Evolutionary conservation across 345 rosid genomes (phyloP), one percentile per base, ranked within the genome.

Genomic region (Melaleuca alternifolia): DNA sequence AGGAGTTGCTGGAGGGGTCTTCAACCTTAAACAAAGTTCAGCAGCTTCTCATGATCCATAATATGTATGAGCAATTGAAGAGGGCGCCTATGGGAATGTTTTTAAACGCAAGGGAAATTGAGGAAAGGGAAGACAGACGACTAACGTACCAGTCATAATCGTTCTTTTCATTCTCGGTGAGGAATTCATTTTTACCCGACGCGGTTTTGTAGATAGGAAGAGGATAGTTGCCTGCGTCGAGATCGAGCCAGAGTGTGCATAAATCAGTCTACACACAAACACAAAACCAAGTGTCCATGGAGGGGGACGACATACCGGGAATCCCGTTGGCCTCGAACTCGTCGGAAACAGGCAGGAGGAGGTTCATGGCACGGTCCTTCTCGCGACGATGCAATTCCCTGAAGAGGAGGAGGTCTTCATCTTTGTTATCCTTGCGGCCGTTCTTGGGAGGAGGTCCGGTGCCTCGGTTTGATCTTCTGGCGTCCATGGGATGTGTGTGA

Each of bases 1-100:
- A 46, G 96, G 96, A 85, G 96, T 94, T 5, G 95, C 96, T 4
- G 96, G 96, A 21, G 96, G 96, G 10, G 95, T 94, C 88, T 92
- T 94, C 81, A 94, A 86, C 96, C 96, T 94, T 71, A 48, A 57
- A 46, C 14, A 16, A 14, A 59, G 33, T 21, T 23, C 20, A 59
- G 11, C 18, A 16, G 37, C 54, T 28, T 56, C 50, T 54, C 51
- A 51, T 37, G 59, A 37, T 37, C 81, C 48, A 71, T 44, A 37
- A 71, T 71, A 37, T 33, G 81, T 71, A 37, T 18, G 81, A 71
- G 26, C 81, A 71, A 71, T 37, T 71, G 26, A 37, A 37, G 26
- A 37, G 48, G 48, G 81, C 81, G 33, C 81, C 18, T 10, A 71
- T 37, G 37, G 81, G 50, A 53, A 84, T 30, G 50, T 41, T 6